phyloP scores from a whole-genome alignment of 73 alveolate species.

The Vitrella brassicaformis region DNA sequence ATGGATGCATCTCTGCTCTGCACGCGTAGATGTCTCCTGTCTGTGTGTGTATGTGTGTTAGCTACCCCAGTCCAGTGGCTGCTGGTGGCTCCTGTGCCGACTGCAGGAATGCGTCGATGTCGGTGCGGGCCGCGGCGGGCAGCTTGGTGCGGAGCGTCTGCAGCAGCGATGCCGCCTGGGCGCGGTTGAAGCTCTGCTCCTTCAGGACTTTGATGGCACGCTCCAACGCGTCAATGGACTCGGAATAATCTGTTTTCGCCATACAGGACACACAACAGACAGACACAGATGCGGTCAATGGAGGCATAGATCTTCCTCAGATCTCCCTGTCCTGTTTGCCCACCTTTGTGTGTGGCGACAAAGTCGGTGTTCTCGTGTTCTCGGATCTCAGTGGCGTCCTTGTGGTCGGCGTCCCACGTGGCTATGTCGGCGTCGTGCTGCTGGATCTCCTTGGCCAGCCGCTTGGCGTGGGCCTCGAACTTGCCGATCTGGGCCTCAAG shows the following conservation, averaged over 20 bases:
- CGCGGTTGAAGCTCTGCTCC: constrained; percentile 3
- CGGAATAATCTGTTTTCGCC: constrained; percentile 4
- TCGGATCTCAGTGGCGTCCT: constrained; percentile 11
- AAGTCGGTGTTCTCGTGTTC: constrained; percentile 9
- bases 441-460: constrained; percentile 14
- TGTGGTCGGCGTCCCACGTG: not conserved
- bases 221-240: constrained; percentile 29
- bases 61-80: not conserved
- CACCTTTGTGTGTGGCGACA: not conserved
- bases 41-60: too few species aligned
- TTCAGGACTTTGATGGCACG: constrained; percentile 17
- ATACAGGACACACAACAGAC: not conserved
- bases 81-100: not conserved
- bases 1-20: too few species aligned
- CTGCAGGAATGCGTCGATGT: not conserved
- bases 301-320: not conserved
- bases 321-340: not conserved
- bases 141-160: not conserved
- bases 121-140: not conserved
- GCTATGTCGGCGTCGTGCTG: constrained; percentile 10
- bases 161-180: not conserved
- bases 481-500: constrained; percentile 16
- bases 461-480: constrained; percentile 6
- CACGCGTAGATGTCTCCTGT: too few species aligned
- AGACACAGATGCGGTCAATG: too few species aligned